phyloP scores from a whole-genome alignment of 495 filamentous ascomycete species.

The Neurospora sp. region DNA sequence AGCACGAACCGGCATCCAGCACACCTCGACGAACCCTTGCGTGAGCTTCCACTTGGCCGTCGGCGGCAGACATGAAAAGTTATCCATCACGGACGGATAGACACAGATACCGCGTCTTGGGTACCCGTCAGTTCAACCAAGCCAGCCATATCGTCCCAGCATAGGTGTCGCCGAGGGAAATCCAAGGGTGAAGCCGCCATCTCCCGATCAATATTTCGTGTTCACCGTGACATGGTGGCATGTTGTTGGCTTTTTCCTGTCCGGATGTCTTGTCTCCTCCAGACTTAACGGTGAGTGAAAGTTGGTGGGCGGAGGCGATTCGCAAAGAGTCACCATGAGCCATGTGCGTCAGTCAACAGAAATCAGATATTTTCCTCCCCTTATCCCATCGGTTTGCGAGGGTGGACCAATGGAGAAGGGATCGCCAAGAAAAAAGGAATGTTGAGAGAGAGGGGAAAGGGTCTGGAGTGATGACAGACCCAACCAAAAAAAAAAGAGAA shows the following conservation, averaged over 20 bases:
- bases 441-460: background rate
- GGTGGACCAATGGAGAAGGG: background rate
- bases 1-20: background rate
- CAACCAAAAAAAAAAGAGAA: background rate
- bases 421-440: background rate
- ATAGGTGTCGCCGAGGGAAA: background rate
- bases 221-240: background rate
- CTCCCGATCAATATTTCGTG: background rate
- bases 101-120: background rate
- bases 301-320: background rate
- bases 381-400: background rate
- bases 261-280: background rate
- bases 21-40: background rate
- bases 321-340: background rate
- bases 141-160: background rate
- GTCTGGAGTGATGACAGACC: background rate
- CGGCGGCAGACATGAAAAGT: background rate
- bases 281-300: background rate
- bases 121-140: background rate
- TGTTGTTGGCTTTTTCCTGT: background rate
- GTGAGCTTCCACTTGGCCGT: background rate
- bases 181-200: background rate
- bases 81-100: background rate
- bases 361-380: background rate
- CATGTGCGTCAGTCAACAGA: background rate